Conservation (phyloP, 257 asterid species). For the Forsythia viridissima region DNA sequence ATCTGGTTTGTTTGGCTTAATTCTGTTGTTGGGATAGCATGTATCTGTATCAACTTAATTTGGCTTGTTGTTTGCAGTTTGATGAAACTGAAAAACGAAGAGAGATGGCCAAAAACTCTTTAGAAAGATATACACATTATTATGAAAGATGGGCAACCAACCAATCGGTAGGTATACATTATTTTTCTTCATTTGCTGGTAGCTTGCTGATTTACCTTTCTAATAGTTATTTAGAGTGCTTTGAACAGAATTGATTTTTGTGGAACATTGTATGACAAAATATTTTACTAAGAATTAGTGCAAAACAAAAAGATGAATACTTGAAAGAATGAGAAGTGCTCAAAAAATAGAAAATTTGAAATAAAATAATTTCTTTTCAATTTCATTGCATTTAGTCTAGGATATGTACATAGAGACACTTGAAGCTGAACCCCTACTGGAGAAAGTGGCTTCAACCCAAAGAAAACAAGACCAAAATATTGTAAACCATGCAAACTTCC, state of each 20-base stretch:
- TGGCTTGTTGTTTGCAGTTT: constrained; percentile 50
- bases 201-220: constrained; percentile 11
- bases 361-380: background rate
- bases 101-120: constrained; percentile 98
- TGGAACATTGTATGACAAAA: background rate
- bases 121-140: constrained; percentile 94
- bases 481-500: background rate
- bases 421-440: constrained; percentile 17
- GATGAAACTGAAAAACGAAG: constrained; percentile 92
- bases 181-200: constrained; percentile 5
- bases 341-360: background rate
- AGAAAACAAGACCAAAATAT: constrained; percentile 5
- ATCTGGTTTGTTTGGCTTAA: constrained; percentile 17
- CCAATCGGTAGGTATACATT: constrained; percentile 63
- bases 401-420: constrained; percentile 14
- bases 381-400: constrained; percentile 15
- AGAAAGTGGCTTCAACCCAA: background rate
- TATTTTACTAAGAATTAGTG: background rate
- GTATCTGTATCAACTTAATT: constrained; percentile 20
- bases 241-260: constrained; percentile 8
- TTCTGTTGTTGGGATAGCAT: constrained; percentile 26
- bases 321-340: background rate
- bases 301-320: background rate
- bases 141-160: constrained; percentile 99
- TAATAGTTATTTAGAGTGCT: constrained; percentile 15